phyloP scores from a whole-genome alignment of 2,329 filamentous ascomycete genomes.

The Paraphoma sp. region DNA sequence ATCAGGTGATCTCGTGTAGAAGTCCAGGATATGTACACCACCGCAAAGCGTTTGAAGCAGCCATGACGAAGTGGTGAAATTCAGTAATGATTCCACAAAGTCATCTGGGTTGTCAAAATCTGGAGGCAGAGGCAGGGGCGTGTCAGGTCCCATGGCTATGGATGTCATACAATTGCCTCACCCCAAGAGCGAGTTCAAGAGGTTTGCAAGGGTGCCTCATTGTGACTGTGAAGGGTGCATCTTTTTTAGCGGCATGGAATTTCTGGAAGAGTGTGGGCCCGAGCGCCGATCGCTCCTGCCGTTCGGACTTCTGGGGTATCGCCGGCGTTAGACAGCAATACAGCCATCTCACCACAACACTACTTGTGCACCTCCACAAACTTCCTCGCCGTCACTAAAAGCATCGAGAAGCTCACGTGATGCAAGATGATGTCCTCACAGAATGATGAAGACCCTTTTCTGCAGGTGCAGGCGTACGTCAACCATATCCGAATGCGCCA shows the following conservation, averaged over 20 bases:
- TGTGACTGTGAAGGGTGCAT: conserved; percentile 13
- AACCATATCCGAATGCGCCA: conserved; percentile 2
- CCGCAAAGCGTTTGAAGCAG: conserved; percentile 90
- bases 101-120: conserved; percentile 74
- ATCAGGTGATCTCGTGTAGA: conserved; percentile 85
- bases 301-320: conserved; percentile 3
- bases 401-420: conserved; percentile 5
- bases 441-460: conserved; percentile 56
- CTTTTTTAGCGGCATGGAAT: conserved; percentile 14
- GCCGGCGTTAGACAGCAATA: conserved; percentile 12
- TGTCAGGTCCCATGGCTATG: conserved; percentile 55
- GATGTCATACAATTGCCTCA: background rate
- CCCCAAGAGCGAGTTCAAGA: background rate
- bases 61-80: conserved; percentile 76
- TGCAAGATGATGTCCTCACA: conserved; percentile 46
- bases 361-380: conserved; percentile 3
- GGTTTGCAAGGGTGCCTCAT: background rate
- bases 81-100: conserved; percentile 79
- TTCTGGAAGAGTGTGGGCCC: conserved; percentile 23
- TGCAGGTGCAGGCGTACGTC: conserved; percentile 56
- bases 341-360: conserved; percentile 6
- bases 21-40: conserved; percentile 96
- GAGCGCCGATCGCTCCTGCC: conserved; percentile 6
- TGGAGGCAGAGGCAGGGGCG: conserved; percentile 70
- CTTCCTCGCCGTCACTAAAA: conserved; percentile 1